These are phyloP conservation scores for Calocybe gambosa DNA, from an alignment of 1,284 basidiomycete genomes.

Conservation along the genomic window DNA sequence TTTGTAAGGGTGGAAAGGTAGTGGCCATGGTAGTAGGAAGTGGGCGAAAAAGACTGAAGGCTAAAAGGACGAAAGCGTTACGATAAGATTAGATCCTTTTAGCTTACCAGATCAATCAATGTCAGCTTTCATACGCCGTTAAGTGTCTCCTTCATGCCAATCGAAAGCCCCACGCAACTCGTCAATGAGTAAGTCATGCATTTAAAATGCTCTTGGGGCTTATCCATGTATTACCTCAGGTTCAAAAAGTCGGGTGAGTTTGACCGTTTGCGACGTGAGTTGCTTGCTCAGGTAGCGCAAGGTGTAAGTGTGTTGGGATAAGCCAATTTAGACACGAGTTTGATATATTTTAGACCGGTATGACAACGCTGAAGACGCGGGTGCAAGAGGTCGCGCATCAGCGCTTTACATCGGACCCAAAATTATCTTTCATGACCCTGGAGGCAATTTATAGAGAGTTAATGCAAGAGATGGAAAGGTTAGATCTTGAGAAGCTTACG, in stretches of 20 bases:
- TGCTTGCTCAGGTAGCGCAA: constrained; percentile 57
- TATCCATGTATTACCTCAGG: constrained; percentile 28
- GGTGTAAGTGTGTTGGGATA: constrained; percentile 41
- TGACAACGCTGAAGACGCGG: constrained; percentile 44
- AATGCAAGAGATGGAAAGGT: constrained; percentile 69
- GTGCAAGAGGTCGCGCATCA: constrained; percentile 57
- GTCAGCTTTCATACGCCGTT: neutral
- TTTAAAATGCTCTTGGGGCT: neutral
- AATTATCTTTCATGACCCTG: constrained; percentile 46
- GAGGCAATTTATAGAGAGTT: constrained; percentile 54
- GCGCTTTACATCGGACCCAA: constrained; percentile 47
- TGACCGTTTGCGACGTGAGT: constrained; percentile 61
- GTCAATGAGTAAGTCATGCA: constrained; percentile 48
- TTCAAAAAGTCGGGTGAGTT: constrained; percentile 80
- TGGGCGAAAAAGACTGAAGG: neutral
- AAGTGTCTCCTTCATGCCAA: constrained; percentile 26
- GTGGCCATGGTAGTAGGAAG: constrained; percentile 21
- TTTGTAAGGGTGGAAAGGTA: constrained; percentile 73
- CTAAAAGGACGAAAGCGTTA: neutral
- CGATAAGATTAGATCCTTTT: constrained; percentile 16
- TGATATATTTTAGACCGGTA: constrained; percentile 38
- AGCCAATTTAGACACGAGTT: constrained; percentile 1
- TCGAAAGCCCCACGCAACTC: constrained; percentile 50
- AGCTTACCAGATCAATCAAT: neutral
- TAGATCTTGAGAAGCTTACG: constrained; percentile 5